Base-by-base conservation (phyloP, 768 basidiomycete genomes). In the Russula dissimulans region DNA sequence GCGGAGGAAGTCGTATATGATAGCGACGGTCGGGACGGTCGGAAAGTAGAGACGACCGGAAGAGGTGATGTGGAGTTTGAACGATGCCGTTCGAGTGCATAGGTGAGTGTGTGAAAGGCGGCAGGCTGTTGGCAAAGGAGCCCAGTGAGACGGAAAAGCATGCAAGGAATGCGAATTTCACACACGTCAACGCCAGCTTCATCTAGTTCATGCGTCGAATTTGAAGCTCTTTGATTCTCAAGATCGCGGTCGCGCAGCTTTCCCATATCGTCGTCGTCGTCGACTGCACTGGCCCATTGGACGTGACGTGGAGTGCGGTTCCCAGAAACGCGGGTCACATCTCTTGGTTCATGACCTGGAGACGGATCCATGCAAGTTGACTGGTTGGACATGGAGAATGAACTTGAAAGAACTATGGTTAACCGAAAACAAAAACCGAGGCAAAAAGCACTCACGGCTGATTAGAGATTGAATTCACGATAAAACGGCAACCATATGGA, bases 151-250 rank as follows among this genome's bases (percentile, higher is more conserved):
- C 2, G 22, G 22, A 26, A 54, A 52, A 57, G 50, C 34, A 36
- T 7, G 41, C 3, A 62, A 65, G 50, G 31, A 55, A 26, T n/a
- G 38, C 17, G n/a, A 9, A 42, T 10, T 2, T 3, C 18, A 69
- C 82, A 39, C 66, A 85, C 84, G 65, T 84, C 76, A 34, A 78
- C 64, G 0, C 76, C 84, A 47, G 76, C 71, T 69, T 83, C 80
- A 65, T 85, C 84, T 32, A 85, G 71, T 29, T 73, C 76, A 54
- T 78, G 77, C n/a, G 69, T 63, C 26, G 57, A 26, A 26, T 26
- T 26, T 26, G 22, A 59, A 15, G 52, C 47, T 39, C 15, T 7
- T 31, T 61, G 26, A 43, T 39, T 44, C 31, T 65, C 53, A 50
- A 10, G 15, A 43, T 12, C 49, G 31, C 52, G 34, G 31, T 52